Base-by-base conservation (phyloP, 352 stramenopile genomes). In the Phytophthora nicotianae region DNA sequence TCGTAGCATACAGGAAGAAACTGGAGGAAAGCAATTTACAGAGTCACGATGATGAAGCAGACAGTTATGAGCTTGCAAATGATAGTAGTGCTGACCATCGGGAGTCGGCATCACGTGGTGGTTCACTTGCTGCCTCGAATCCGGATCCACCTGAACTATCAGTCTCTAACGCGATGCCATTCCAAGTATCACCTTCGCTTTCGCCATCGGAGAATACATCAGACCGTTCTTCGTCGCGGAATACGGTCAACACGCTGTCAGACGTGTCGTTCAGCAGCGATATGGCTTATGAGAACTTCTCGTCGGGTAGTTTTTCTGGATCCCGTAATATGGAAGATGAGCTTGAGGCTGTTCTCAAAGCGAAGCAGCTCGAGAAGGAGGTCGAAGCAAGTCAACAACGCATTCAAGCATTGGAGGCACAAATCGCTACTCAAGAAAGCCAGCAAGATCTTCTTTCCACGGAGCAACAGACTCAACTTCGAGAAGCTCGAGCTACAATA, bases 321-420 rank as follows among this genome's bases (percentile, higher is more conserved):
- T 57, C 51, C n/a, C 69, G 57, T 17, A 77, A 71, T 41, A 82
- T 78, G 21, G 78, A 88, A 24, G 85, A 91, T n/a, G 82, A 90
- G 37, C 59, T 89, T 1, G 81, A 84, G 19, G 85, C 83, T 0
- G 72, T 72, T 53, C 59, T 84, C 3, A 81, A 81, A 7, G 81
- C 81, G 2, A 74, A 73, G 8, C 67, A 90, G 38, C 69, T 90
- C 2, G 85, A 93, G 58, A 79, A 80, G n/a, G 82, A 93, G 29
- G 85, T 91, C 5, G 72, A 86, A 40, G 68, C 70, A 4, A 91
- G 85, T 57, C 75, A 80, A 11, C 50, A 76, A 7, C 81, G 83
- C 29, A 90, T 93, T 33, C 41, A 74, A 21, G 59, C 77, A 37
- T 70, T 93, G 19, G 82, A 93, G 41, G 43, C 58, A 0, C 69